Conservation (phyloP, 1,284 basidiomycete species). For the Malassezia nana region DNA sequence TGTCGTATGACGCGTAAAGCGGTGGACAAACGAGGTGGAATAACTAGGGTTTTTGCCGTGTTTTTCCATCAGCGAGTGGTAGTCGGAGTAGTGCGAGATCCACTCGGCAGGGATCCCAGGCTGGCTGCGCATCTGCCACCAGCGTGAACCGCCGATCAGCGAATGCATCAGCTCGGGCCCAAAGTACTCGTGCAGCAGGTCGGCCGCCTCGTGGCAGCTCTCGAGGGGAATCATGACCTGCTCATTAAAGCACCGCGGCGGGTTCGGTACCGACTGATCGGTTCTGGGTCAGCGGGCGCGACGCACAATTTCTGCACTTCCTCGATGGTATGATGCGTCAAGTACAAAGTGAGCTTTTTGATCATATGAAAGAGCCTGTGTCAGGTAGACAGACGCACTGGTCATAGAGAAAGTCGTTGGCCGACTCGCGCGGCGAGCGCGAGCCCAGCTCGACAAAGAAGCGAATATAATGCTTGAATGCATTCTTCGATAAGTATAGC, state of each 20-base stretch:
- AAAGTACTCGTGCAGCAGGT: constrained; percentile 64
- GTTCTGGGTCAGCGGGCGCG: constrained; percentile 46
- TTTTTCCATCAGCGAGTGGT: constrained; percentile 39
- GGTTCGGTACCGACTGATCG: constrained; percentile 69
- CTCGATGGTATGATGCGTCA: constrained; percentile 45
- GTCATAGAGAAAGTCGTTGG: constrained; percentile 24
- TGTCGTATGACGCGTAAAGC: constrained; percentile 17
- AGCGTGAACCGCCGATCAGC: constrained; percentile 77
- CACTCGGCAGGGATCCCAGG: constrained; percentile 75
- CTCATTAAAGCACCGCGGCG: constrained; percentile 75
- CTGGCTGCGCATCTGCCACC: constrained; percentile 64
- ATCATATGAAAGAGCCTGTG: constrained; percentile 19
- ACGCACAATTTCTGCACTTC: constrained; percentile 36
- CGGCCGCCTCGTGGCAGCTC: constrained; percentile 69
- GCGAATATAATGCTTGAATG: constrained; percentile 11
- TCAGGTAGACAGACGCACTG: constrained; percentile 7
- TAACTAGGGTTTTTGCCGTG: constrained; percentile 9
- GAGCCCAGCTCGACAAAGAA: constrained; percentile 1
- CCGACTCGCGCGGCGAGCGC: constrained; percentile 8
- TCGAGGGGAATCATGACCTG: constrained; percentile 58
- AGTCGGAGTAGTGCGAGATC: constrained; percentile 58
- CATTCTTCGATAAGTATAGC: constrained; percentile 10
- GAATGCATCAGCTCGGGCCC: constrained; percentile 69
- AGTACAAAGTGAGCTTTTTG: constrained; percentile 29
- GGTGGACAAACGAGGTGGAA: constrained; percentile 16